These are phyloP conservation scores for Seiridium unicorne DNA, from an alignment of 2,329 filamentous ascomycete genomes.

Conservation along the genomic window DNA sequence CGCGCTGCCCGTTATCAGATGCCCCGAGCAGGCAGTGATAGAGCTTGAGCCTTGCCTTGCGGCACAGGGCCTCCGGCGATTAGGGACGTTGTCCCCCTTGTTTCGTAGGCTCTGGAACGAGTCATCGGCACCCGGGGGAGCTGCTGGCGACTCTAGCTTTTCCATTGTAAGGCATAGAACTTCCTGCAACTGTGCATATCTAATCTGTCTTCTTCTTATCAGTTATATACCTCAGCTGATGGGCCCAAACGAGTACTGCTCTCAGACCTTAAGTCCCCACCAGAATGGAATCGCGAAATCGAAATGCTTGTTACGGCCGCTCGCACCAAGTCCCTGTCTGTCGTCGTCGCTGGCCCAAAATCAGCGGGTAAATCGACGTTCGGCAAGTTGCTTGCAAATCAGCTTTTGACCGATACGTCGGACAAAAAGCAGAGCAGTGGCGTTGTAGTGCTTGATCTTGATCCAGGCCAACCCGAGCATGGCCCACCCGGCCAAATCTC, in stretches of 20 bases:
- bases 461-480: conserved; percentile 77
- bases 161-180: conserved; percentile 42
- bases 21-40: conserved; percentile 45
- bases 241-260: conserved; percentile 46
- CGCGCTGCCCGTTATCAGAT: conserved; percentile 66
- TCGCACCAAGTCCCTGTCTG: conserved; percentile 33
- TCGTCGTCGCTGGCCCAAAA: conserved; percentile 68
- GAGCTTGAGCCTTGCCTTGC: conserved; percentile 56
- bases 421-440: conserved; percentile 18
- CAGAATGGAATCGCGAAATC: conserved; percentile 62
- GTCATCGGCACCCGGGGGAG: neutral
- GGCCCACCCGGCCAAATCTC: conserved; percentile 68
- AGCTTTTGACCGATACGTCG: conserved; percentile 53
- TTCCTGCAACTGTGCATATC: neutral
- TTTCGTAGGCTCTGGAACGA: conserved; percentile 68
- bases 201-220: neutral
- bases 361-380: conserved; percentile 77
- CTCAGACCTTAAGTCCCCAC: conserved; percentile 54
- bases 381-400: conserved; percentile 63
- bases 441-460: conserved; percentile 68
- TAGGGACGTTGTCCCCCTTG: conserved; percentile 63
- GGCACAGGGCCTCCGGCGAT: conserved; percentile 44
- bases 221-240: conserved; percentile 56
- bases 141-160: conserved; percentile 34
- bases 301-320: conserved; percentile 40